Evolutionary conservation across 345 rosid species (phyloP), one percentile per base, ranked within the genome.

Genomic region (Dipteronia dyeriana): DNA sequence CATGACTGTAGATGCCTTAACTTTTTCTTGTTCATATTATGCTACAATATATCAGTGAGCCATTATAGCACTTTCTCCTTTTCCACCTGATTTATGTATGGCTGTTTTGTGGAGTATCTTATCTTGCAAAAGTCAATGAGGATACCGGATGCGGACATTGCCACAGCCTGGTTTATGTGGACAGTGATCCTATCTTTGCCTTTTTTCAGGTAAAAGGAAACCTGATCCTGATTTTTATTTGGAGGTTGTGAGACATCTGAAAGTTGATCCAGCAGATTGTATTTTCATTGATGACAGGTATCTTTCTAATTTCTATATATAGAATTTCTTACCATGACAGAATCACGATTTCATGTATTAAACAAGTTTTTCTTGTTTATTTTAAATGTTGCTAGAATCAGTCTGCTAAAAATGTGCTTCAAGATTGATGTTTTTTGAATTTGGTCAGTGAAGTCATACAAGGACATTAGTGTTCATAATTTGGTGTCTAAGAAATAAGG

Each of bases 271-370:
- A 66, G 75, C 73, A 29, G 81, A 84, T 84, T 93, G 99, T 80
- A 78, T 95, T 72, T 93, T 95, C 79, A 72, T 93, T 62, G 97
- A 93, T 80, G 97, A 93, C 90, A 92, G 97, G 99, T 72, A 66
- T 75, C 68, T 56, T 63, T 66, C 76, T 14, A 5, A 26, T 78
- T 20, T 56, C n/a, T 31, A 26, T 13, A 12, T 14, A 41, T 62
- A n/a, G 10, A 14, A 57, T 29, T 5, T 5, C n/a, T 79, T 25
- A 7, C 47, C 3, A 14, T 49, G 25, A 12, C 38, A 26, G 26
- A 17, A 39, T 61, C n/a, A 62, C 49, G 29, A 22, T 56, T 78
- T 66, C 60, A 56, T 51, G 20, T 16, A 6, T 51, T 7, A 68
- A 47, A 12, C 39, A 6, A 14, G 20, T 23, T 23, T 47, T 23